A percentile compares a stretch with the other conserved stretches of the same genome.
Evolutionary conservation across 495 filamentous ascomycete species (phyloP).

Genomic region (Rostrohypoxylon terebratum): DNA sequence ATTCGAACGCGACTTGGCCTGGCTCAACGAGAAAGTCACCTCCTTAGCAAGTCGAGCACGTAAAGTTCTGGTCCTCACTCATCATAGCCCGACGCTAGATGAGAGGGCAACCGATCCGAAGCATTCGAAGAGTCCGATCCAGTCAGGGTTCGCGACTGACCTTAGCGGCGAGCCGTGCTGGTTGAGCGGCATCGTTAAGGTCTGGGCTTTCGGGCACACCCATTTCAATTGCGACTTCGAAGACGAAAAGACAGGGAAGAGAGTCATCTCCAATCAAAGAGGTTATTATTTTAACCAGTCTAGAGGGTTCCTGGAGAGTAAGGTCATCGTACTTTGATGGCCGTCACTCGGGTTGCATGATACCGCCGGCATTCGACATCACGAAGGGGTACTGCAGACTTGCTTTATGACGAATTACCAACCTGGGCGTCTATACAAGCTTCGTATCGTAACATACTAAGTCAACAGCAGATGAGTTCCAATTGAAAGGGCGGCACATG

Average conservation of each 20-base stretch:
- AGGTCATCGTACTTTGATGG: neutral
- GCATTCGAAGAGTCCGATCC: constrained; percentile 56
- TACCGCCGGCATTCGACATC: too few species aligned
- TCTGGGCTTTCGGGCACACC: constrained; percentile 70
- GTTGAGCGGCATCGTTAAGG: constrained; percentile 55
- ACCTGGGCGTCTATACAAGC: too few species aligned
- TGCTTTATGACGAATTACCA: neutral
- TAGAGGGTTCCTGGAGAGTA: constrained; percentile 2
- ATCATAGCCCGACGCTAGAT: constrained; percentile 62
- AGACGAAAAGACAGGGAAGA: constrained; percentile 20
- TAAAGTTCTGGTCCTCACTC: constrained; percentile 64
- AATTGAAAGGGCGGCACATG: neutral
- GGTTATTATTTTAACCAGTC: constrained; percentile 46
- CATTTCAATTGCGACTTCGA: constrained; percentile 57
- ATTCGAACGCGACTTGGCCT: constrained; percentile 58
- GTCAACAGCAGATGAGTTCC: neutral
- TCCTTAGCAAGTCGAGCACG: constrained; percentile 52
- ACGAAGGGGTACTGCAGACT: neutral
- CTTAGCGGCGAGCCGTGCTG: constrained; percentile 57
- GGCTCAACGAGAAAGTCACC: constrained; percentile 63
- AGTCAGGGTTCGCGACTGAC: constrained; percentile 59
- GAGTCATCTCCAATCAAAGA: constrained; percentile 50
- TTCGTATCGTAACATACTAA: neutral
- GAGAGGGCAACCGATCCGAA: constrained; percentile 53
- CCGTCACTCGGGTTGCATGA: too few species aligned